Conservation (phyloP, 805 yeast genomes). For the Candida fluviatilis region DNA sequence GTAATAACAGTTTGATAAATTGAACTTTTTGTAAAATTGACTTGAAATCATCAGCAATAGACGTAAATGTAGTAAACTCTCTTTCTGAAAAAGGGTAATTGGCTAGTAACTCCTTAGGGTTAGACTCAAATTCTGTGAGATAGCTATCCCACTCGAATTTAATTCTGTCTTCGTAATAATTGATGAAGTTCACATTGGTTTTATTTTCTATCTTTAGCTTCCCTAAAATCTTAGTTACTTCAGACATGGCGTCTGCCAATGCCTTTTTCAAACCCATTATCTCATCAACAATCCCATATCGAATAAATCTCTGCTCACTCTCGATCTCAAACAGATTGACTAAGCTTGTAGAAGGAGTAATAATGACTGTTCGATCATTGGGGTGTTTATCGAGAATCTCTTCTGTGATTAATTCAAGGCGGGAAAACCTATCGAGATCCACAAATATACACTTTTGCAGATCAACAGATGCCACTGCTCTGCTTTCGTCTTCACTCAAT, state of each 20-base stretch:
- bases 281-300: neutral
- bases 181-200: neutral
- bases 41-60: neutral
- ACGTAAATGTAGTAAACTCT: neutral
- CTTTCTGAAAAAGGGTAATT: neutral
- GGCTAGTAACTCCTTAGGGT: neutral
- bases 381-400: slow-evolving; percentile 7
- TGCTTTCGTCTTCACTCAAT: neutral
- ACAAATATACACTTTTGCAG: neutral
- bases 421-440: neutral
- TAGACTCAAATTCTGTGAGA: neutral
- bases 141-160: neutral
- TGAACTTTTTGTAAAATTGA: neutral
- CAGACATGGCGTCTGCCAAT: neutral
- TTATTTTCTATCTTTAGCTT: neutral
- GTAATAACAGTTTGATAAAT: neutral
- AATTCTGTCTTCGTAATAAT: neutral
- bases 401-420: neutral
- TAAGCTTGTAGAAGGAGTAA: slow-evolving; percentile 10
- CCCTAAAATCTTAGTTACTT: neutral
- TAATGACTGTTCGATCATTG: slow-evolving; percentile 11
- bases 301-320: neutral
- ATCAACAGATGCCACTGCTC: neutral
- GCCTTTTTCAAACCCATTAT: neutral
- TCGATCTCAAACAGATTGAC: slow-evolving; percentile 2